Conservation (phyloP, 148 eudicot species). For the Silene conica region DNA sequence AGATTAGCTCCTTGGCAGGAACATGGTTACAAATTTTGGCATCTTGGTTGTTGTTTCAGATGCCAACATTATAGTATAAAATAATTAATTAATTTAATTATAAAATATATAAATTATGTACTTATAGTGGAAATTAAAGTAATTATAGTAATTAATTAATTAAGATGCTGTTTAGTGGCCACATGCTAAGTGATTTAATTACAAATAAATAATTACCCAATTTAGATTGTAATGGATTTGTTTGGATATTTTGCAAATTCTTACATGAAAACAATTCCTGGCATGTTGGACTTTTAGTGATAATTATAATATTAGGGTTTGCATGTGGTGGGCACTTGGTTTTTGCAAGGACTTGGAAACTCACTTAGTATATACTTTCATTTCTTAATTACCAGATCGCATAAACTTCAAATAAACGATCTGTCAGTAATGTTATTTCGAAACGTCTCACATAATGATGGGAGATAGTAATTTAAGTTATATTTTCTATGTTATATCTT, state of each 20-base stretch:
- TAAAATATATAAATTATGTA: background rate
- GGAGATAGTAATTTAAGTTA: too few relatives aligned
- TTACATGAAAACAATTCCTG: conserved; percentile 21
- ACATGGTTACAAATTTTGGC: conserved; percentile 28
- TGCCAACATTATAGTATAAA: background rate
- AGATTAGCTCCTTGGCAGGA: conserved; percentile 19
- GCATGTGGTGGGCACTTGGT: conserved; percentile 15
- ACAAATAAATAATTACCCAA: conserved; percentile 16
- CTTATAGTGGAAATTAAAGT: conserved; percentile 17
- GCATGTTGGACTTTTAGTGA: conserved; percentile 20
- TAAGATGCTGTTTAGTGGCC: conserved; percentile 30
- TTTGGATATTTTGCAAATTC: conserved; percentile 3
- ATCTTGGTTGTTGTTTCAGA: conserved; percentile 23
- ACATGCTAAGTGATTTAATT: conserved; percentile 24
- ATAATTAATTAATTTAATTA: too few relatives aligned
- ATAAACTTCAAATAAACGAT: too few relatives aligned
- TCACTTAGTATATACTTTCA: background rate
- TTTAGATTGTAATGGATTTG: conserved; percentile 19
- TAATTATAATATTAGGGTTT: background rate
- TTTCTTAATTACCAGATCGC: too few relatives aligned
- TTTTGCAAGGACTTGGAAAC: conserved; percentile 4
- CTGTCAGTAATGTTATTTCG: too few relatives aligned
- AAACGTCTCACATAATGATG: too few relatives aligned
- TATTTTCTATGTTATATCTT: too few relatives aligned
- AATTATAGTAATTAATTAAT: background rate